Base-by-base conservation (phyloP, 139 green algal species). In the Ettlia oleoabundans region DNA sequence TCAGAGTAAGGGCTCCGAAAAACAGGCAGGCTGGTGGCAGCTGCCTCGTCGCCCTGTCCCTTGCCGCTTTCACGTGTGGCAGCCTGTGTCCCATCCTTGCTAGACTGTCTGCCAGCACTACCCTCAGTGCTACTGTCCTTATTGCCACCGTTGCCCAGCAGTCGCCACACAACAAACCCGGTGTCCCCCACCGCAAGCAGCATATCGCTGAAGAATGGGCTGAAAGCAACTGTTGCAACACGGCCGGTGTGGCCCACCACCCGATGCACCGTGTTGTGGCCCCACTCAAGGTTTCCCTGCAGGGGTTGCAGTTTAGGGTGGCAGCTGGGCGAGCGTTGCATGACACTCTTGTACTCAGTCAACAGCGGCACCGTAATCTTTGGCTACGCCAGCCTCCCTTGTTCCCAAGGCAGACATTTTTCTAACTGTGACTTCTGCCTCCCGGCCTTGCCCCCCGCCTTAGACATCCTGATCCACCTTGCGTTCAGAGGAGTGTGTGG, bases 121-220 rank as follows among this genome's bases (percentile, higher is more conserved):
- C n/a, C n/a, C n/a, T n/a, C n/a, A n/a, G n/a, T n/a, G n/a, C n/a
- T n/a, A n/a, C n/a, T n/a, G n/a, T n/a, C n/a, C n/a, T n/a, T n/a
- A n/a, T n/a, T n/a, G n/a, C n/a, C n/a, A n/a, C n/a, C n/a, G n/a
- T n/a, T n/a, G n/a, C 41, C 85, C 55, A 88, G 83, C 65, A 87
- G 74, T 13, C 66, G 73, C 90, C 90, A 95, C 42, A 98, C 10
- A 63, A 89, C 88, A 80, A 95, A 97, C 37, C 81, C 90, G 90
- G 90, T 97, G 85, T 95, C 91, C 0, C 91, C 93, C 15, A 94
- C 93, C 2, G 81, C 92, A 26, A 98, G 85, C 47, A 96, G 41
- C n/a, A 96, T 74, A 74, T 97, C 92, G 0, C 86, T 75, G 78
- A 97, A 93, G 88, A 97, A 97, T 64, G 95, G 94, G 19, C 87